These are phyloP conservation scores for Colletotrichum destructivum DNA, from an alignment of 2,329 filamentous ascomycete species.

Conservation along the genomic window DNA sequence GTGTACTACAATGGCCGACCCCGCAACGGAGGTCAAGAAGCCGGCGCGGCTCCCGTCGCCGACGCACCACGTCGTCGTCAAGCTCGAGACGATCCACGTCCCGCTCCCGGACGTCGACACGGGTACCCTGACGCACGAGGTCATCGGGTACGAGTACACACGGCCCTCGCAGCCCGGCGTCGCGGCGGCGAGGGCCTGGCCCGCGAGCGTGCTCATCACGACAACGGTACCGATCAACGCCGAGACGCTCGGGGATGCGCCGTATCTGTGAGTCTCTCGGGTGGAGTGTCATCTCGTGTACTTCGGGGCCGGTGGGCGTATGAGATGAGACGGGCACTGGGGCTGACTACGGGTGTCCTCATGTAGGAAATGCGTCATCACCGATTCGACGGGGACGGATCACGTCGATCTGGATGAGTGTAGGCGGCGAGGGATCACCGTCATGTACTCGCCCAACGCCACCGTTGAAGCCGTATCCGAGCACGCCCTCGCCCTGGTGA, in stretches of 20 bases:
- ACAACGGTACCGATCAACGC: constrained; percentile 44
- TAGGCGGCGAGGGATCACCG: constrained; percentile 42
- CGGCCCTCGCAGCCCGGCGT: constrained; percentile 24
- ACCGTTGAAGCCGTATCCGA: constrained; percentile 46
- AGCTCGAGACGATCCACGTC: constrained; percentile 43
- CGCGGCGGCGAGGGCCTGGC: constrained; percentile 41
- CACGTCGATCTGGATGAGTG: constrained; percentile 46
- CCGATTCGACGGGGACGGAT: constrained; percentile 45
- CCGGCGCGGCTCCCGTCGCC: constrained; percentile 32
- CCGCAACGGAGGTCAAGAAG: constrained; percentile 33
- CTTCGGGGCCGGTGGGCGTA: not conserved
- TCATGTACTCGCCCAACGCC: constrained; percentile 44
- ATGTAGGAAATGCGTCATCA: constrained; percentile 46
- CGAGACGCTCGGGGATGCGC: constrained; percentile 42
- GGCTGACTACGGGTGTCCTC: not conserved
- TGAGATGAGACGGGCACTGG: not conserved
- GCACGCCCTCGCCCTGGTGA: constrained; percentile 45
- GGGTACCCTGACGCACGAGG: constrained; percentile 36
- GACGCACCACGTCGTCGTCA: constrained; percentile 44
- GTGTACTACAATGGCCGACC: constrained; percentile 27
- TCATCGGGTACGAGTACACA: constrained; percentile 42
- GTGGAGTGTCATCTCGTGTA: not conserved
- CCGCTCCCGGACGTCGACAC: constrained; percentile 35
- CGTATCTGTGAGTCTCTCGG: constrained; percentile 43
- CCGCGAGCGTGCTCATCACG: constrained; percentile 48